Evolutionary conservation across 1,284 basidiomycete species (phyloP).

Genomic region (Fomitopsis palustris): DNA sequence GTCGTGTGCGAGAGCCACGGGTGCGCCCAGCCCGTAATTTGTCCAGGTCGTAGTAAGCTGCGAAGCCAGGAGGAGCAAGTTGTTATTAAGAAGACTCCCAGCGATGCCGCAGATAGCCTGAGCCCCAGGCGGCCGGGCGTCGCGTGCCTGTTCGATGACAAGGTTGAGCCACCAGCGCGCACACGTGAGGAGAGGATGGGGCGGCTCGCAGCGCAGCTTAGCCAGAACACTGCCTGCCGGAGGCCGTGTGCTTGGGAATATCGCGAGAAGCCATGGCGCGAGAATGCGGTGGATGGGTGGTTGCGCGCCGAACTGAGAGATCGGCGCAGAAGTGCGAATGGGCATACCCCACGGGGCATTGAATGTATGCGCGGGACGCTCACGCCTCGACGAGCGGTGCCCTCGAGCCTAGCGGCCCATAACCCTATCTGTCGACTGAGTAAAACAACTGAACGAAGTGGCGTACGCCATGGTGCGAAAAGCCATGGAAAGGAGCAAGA

Average conservation of each 20-base stretch:
- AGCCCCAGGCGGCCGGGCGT: background rate
- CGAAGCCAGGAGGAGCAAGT: background rate
- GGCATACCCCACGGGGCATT: background rate
- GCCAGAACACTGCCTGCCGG: background rate
- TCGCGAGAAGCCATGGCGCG: background rate
- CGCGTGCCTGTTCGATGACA: background rate
- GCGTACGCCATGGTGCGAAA: no score
- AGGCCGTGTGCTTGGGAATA: conserved; percentile 1
- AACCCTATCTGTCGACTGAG: no score
- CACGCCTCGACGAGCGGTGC: no score
- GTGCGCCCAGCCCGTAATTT: background rate
- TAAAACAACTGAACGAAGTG: no score
- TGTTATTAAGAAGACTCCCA: conserved; percentile 1
- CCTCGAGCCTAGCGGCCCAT: no score
- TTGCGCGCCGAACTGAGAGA: background rate
- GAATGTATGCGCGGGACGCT: no score
- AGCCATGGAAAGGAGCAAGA: no score
- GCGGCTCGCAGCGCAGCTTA: background rate
- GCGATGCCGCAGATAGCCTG: background rate
- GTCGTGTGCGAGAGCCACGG: background rate
- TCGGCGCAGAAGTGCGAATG: background rate
- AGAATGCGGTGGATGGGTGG: background rate
- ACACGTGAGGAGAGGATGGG: conserved; percentile 1
- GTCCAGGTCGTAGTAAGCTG: background rate
- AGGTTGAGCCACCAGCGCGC: background rate